Conservation (phyloP, 163 green algal genomes). For the Scenedesmus sp. region DNA sequence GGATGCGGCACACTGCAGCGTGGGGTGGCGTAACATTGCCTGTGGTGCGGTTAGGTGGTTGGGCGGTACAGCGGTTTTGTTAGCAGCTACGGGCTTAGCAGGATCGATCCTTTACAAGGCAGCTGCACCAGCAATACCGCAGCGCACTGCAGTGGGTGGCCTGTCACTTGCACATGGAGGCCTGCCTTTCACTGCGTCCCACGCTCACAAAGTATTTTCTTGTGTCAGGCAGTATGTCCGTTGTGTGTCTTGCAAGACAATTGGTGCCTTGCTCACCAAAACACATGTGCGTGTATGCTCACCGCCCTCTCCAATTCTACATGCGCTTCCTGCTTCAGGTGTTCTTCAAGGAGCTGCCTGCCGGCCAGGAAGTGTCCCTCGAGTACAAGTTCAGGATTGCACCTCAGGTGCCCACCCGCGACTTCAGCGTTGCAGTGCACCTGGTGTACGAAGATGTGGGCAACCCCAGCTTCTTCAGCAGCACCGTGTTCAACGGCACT, state of each 20-base stretch:
- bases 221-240: neutral
- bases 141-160: no score
- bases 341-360: conserved; percentile 65
- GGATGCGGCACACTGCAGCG: neutral
- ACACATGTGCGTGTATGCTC: no score
- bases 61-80: neutral
- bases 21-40: neutral
- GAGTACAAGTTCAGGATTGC: conserved; percentile 75
- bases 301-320: no score
- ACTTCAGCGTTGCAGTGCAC: conserved; percentile 72
- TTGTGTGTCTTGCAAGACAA: no score
- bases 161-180: no score
- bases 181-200: no score
- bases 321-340: conserved; percentile 39
- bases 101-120: no score
- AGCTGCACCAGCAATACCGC: no score
- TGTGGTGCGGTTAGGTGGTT: neutral
- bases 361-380: conserved; percentile 67
- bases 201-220: neutral
- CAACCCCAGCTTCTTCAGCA: conserved; percentile 61
- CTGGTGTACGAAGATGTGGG: conserved; percentile 68
- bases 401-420: conserved; percentile 52
- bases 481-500: conserved; percentile 76
- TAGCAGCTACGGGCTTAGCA: neutral
- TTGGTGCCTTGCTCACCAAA: no score